Conservation (phyloP, 108 stramenopile species). For the Stephanodiscus minutulus region DNA sequence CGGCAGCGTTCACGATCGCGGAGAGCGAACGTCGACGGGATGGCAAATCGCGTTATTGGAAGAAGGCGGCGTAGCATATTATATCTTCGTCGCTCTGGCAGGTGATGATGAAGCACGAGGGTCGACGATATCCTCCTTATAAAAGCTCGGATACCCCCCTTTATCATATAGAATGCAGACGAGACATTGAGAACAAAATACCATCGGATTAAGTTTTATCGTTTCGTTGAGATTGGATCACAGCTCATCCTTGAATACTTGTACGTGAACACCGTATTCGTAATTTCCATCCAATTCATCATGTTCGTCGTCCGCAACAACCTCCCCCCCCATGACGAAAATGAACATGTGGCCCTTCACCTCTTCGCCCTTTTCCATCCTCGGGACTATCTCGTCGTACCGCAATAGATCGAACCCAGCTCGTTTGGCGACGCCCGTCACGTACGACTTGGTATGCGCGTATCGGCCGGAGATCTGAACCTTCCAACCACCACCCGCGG, state of each 20-base stretch:
- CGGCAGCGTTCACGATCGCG: neutral
- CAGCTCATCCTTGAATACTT: neutral
- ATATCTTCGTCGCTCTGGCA: too few species aligned
- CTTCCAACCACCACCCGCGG: slow-evolving; percentile 64
- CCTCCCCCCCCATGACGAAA: slow-evolving; percentile 39
- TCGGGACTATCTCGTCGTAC: slow-evolving; percentile 62
- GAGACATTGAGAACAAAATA: too few species aligned
- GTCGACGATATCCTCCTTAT: too few species aligned
- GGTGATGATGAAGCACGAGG: too few species aligned
- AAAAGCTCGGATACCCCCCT: too few species aligned
- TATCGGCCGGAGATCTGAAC: slow-evolving; percentile 65
- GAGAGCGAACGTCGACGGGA: neutral
- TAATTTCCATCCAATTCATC: slow-evolving; percentile 2
- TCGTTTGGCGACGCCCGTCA: slow-evolving; percentile 37
- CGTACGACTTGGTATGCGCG: slow-evolving; percentile 72
- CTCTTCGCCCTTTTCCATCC: slow-evolving; percentile 70
- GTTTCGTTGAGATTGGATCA: neutral
- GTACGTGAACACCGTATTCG: neutral
- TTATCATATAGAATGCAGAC: too few species aligned
- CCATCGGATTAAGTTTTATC: too few species aligned
- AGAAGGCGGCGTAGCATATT: too few species aligned
- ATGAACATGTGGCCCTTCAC: slow-evolving; percentile 71
- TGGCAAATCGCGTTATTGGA: neutral
- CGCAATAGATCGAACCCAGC: slow-evolving; percentile 50
- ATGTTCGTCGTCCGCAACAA: slow-evolving; percentile 22